A percentile compares a stretch with the other conserved stretches of the same genome.
These are phyloP conservation scores for Domatiomyces catenatus DNA, from an alignment of 2,329 filamentous ascomycete genomes.

Conservation along the genomic window DNA sequence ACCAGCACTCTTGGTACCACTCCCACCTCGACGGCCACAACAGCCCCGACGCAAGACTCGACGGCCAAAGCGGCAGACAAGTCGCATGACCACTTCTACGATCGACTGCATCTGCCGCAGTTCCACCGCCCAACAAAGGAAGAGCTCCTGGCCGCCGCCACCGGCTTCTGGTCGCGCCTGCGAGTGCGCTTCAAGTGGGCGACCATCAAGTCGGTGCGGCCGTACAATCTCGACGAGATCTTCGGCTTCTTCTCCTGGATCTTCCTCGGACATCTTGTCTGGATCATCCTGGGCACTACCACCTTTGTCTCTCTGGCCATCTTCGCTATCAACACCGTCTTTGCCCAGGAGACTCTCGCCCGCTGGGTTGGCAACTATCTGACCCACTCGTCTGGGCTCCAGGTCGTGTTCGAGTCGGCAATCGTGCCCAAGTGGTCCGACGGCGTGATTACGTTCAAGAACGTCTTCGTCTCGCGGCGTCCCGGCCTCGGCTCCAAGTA, in stretches of 20 bases:
- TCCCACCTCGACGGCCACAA: not conserved
- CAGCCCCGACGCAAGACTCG: not conserved
- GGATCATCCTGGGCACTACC: conserved; percentile 92
- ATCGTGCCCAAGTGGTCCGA: conserved; percentile 94
- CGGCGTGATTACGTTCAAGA: conserved; percentile 89
- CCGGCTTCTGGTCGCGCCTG: conserved; percentile 77
- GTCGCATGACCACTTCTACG: conserved; percentile 33
- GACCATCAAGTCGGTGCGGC: conserved; percentile 80
- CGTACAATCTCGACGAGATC: conserved; percentile 94
- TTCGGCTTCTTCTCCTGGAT: conserved; percentile 93
- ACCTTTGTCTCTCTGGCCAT: conserved; percentile 92
- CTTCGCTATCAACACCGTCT: conserved; percentile 83
- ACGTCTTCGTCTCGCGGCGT: conserved; percentile 84
- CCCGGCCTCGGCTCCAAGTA: conserved; percentile 57
- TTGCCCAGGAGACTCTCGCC: conserved; percentile 91
- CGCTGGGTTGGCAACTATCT: conserved; percentile 91
- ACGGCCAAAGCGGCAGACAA: not conserved
- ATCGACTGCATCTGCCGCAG: conserved; percentile 56
- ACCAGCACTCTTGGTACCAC: not conserved
- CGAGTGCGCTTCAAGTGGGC: conserved; percentile 96
- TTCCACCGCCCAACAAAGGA: conserved; percentile 77
- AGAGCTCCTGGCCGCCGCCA: conserved; percentile 79
- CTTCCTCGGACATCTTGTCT: conserved; percentile 78
- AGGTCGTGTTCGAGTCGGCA: conserved; percentile 91
- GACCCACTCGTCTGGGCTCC: conserved; percentile 81